A percentile compares a stretch with the other conserved stretches of the same genome.
phyloP scores from a whole-genome alignment of 805 yeast species.

The Wickerhamiella azymoides region DNA sequence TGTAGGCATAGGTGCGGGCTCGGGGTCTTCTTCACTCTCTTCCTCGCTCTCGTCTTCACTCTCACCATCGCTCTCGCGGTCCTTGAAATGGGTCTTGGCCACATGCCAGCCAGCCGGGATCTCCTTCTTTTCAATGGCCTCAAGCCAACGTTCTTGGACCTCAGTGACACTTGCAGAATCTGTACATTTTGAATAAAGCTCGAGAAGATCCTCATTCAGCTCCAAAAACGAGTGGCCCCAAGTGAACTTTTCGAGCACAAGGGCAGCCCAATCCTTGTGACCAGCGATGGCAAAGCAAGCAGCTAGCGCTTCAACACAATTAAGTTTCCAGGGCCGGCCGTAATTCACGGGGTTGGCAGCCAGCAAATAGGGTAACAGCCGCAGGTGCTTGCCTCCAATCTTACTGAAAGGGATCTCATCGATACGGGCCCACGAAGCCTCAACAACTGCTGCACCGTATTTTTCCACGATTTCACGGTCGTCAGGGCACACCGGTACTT shows the following conservation, averaged over 20 bases:
- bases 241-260: slow-evolving; percentile 62
- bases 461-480: slow-evolving; percentile 65
- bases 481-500: slow-evolving; percentile 75
- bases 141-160: slow-evolving; percentile 69
- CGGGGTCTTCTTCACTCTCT: slow-evolving; percentile 17
- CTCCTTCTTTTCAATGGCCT: slow-evolving; percentile 49
- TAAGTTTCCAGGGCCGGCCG: slow-evolving; percentile 88
- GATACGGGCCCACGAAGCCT: slow-evolving; percentile 96
- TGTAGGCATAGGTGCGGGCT: not conserved
- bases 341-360: slow-evolving; percentile 97
- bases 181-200: slow-evolving; percentile 62
- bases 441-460: slow-evolving; percentile 92
- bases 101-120: slow-evolving; percentile 9
- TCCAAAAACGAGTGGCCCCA: slow-evolving; percentile 89
- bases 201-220: slow-evolving; percentile 65
- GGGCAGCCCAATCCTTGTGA: slow-evolving; percentile 74
- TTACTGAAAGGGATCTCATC: slow-evolving; percentile 90
- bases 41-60: slow-evolving; percentile 23
- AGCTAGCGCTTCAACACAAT: slow-evolving; percentile 95
- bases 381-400: slow-evolving; percentile 81
- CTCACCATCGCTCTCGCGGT: slow-evolving; percentile 32
- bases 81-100: slow-evolving; percentile 23
- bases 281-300: slow-evolving; percentile 95
- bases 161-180: slow-evolving; percentile 58
- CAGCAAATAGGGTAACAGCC: slow-evolving; percentile 78